Conservation (phyloP, 1,284 basidiomycete genomes). For the Pseudozyma sp. region DNA sequence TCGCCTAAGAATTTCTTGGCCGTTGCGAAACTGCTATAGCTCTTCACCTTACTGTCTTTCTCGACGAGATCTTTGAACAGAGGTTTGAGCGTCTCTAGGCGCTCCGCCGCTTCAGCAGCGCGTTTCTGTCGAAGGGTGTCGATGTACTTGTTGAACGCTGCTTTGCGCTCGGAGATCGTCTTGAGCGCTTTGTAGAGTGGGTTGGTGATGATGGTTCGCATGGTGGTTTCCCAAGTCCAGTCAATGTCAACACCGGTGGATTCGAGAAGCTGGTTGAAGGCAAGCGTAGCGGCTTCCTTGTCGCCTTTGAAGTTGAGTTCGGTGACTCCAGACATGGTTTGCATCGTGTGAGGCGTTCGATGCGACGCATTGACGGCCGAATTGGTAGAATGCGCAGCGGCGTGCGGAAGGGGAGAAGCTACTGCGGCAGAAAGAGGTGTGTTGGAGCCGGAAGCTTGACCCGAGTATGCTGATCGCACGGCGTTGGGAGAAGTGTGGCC, state of each 20-base stretch:
- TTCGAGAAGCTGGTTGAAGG: slow-evolving; percentile 87
- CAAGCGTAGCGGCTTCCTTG: slow-evolving; percentile 89
- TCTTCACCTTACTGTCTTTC: slow-evolving; percentile 45
- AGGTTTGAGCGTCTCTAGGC: slow-evolving; percentile 54
- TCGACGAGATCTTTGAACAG: slow-evolving; percentile 32
- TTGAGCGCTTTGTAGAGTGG: slow-evolving; percentile 95
- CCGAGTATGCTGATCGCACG: not conserved
- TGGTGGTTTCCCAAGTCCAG: slow-evolving; percentile 98
- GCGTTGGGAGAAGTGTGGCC: slow-evolving; percentile 11
- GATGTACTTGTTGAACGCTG: slow-evolving; percentile 74
- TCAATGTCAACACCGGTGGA: slow-evolving; percentile 88
- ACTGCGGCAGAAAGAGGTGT: slow-evolving; percentile 9
- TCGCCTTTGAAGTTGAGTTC: slow-evolving; percentile 75
- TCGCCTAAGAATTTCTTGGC: slow-evolving; percentile 46
- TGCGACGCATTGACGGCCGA: not conserved
- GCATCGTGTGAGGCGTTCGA: slow-evolving; percentile 1
- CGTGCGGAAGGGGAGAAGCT: not conserved
- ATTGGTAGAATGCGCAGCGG: slow-evolving; percentile 4
- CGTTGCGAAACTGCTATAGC: slow-evolving; percentile 55
- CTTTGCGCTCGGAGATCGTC: slow-evolving; percentile 92
- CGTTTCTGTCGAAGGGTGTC: slow-evolving; percentile 58
- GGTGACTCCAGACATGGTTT: slow-evolving; percentile 29
- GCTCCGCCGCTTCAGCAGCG: slow-evolving; percentile 38
- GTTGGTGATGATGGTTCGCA: slow-evolving; percentile 97
- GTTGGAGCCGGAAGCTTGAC: slow-evolving; percentile 23